Evolutionary conservation across 176 grass and related monocot species (phyloP).

Genomic region (Urochloa ruziziensis): DNA sequence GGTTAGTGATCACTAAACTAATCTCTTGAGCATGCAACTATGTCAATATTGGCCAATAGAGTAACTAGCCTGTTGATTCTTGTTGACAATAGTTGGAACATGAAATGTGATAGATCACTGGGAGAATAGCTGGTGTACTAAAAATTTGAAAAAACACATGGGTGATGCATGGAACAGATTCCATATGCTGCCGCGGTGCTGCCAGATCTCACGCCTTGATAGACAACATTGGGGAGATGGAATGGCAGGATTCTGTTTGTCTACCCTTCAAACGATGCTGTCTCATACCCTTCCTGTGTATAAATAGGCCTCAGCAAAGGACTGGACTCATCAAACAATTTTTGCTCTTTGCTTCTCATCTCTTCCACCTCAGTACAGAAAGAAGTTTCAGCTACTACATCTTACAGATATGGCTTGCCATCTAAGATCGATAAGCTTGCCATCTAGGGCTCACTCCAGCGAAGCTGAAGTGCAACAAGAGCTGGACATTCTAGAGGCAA

Average conservation of each 20-base stretch:
- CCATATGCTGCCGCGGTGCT: neutral
- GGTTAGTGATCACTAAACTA: neutral
- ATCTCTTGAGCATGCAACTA: conserved; percentile 1
- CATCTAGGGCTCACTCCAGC: conserved; percentile 33
- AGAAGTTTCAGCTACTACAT: conserved; percentile 21
- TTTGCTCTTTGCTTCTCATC: neutral
- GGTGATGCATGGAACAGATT: conserved; percentile 17
- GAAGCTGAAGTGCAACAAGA: conserved; percentile 30
- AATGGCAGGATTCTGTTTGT: conserved; percentile 36
- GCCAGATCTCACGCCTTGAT: conserved; percentile 1
- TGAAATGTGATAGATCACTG: conserved; percentile 9
- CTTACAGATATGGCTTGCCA: conserved; percentile 42
- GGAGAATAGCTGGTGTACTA: neutral
- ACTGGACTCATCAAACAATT: conserved; percentile 20
- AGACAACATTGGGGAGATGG: conserved; percentile 23
- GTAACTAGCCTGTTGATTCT: conserved; percentile 13
- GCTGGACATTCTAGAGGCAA: conserved; percentile 32
- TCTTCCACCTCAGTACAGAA: neutral
- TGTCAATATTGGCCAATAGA: neutral
- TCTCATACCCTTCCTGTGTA: neutral
- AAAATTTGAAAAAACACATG: neutral
- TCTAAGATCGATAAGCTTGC: conserved; percentile 46
- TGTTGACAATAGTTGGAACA: conserved; percentile 34
- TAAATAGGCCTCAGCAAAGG: conserved; percentile 1
- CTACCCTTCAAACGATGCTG: neutral